These are phyloP conservation scores for Colletotrichum chlorophyti DNA, from an alignment of 2,329 filamentous ascomycete species.

Conservation along the genomic window DNA sequence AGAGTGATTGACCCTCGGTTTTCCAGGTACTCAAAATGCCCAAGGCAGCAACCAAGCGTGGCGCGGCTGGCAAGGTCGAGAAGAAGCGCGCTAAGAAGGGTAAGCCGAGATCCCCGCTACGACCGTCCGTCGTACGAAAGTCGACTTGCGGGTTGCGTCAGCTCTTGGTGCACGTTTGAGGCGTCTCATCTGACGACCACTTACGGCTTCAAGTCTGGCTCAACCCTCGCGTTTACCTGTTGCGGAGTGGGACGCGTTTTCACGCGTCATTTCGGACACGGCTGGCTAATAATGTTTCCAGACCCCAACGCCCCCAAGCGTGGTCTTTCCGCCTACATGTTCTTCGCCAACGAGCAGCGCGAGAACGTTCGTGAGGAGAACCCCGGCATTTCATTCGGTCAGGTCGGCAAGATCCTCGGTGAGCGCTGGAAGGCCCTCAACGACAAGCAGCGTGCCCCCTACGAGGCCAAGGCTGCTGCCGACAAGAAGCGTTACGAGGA, in stretches of 20 bases:
- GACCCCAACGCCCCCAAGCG: slow-evolving; percentile 99
- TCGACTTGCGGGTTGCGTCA: too few relatives aligned
- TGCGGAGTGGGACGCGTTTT: background rate
- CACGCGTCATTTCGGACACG: background rate
- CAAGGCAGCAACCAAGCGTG: slow-evolving; percentile 64
- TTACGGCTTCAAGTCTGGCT: too few relatives aligned
- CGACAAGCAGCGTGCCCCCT: slow-evolving; percentile 91
- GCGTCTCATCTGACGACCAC: background rate
- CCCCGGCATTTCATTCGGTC: slow-evolving; percentile 95
- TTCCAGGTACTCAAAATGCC: slow-evolving; percentile 57
- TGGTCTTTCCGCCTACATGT: slow-evolving; percentile 99
- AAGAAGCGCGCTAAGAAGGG: slow-evolving; percentile 68
- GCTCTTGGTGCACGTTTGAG: background rate
- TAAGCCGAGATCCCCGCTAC: slow-evolving; percentile 40
- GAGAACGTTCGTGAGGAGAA: slow-evolving; percentile 99
- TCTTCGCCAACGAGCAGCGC: slow-evolving; percentile 99
- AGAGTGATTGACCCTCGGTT: slow-evolving; percentile 33
- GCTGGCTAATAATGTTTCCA: slow-evolving; percentile 42
- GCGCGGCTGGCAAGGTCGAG: slow-evolving; percentile 56
- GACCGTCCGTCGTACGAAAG: background rate
- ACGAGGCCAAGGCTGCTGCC: slow-evolving; percentile 93
- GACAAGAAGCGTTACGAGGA: slow-evolving; percentile 99
- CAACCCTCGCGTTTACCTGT: background rate
- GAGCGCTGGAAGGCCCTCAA: slow-evolving; percentile 98
- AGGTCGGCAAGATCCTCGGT: slow-evolving; percentile 97